Evolutionary conservation across 768 basidiomycete genomes (phyloP), one percentile per base, ranked within the genome.

Genomic region (Termitomyces sp.): DNA sequence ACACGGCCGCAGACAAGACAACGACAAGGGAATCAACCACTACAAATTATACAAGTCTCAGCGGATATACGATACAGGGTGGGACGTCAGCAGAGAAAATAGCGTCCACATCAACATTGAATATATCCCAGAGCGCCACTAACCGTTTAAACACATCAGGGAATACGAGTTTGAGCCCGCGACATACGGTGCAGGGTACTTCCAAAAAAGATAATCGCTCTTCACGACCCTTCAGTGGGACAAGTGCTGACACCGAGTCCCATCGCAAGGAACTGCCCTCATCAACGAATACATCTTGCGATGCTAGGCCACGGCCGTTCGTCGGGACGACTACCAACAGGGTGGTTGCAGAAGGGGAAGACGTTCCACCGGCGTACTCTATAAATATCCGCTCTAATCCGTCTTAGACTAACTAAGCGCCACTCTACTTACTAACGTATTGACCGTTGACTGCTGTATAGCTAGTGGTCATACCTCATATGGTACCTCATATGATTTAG

Each of bases 31-130:
- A 51, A 15, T 42, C 56, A 7, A 41, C 34, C 16, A 31, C 4
- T 20, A 56, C 56, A 33, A n/a, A n/a, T 20, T 26, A 4, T 20
- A 50, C 56, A 29, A 56, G 56, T 26, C 20, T 33, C 20, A 56
- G 56, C 12, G 56, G 56, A 29, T 56, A 51, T 26, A 56, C 46
- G 49, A 50, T 39, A 5, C 37, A 28, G 20, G 57, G 52, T 39
- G 57, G 57, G 18, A 54, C 57, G 2, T 58, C 22, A 20, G 52
- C 52, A 33, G 57, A 58, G 24, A 58, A 54, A 24, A 33, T 39
- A 13, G n/a, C 20, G 2, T 34, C 56, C 36, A 36, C 56, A 9
- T 5, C 26, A 4, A 36, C 50, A 3, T 16, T 41, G 8, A 28
- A 9, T 33, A 12, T n/a, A 15, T 51, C 41, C 13, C 33, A 37